Conservation (phyloP, 2,329 filamentous ascomycete genomes). For the Leptographium lundbergii region DNA sequence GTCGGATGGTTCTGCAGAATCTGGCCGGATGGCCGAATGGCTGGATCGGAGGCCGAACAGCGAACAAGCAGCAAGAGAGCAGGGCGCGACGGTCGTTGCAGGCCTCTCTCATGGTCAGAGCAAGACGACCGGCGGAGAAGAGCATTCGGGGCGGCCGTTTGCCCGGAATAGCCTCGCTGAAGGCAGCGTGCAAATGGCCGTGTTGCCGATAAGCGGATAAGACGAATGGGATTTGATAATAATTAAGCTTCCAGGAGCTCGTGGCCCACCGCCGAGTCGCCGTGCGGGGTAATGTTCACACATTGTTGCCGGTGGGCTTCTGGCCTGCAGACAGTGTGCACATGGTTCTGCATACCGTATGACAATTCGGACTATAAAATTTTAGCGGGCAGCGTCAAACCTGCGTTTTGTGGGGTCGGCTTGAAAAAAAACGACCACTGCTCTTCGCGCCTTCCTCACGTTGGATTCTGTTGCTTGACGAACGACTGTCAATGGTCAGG, state of each 20-base stretch:
- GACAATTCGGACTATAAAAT: neutral
- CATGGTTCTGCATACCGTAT: neutral
- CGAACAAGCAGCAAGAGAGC: neutral
- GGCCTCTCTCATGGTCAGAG: neutral
- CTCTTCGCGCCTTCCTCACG: neutral
- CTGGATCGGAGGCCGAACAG: neutral
- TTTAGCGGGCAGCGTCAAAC: neutral
- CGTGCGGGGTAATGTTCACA: neutral
- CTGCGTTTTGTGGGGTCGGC: neutral
- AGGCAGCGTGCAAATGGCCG: neutral
- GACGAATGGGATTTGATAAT: conserved; percentile 9
- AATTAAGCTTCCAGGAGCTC: neutral
- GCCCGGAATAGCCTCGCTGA: neutral
- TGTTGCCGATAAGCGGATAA: neutral
- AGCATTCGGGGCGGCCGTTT: neutral
- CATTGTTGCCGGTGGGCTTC: neutral
- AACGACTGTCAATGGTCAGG: neutral
- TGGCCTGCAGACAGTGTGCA: neutral
- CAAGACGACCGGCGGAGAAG: neutral
- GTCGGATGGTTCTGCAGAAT: no score
- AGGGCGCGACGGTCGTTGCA: neutral
- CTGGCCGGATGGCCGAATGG: no score
- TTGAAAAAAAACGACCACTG: neutral
- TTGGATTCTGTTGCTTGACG: neutral
- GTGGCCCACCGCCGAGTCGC: neutral